These are phyloP conservation scores for Groenewaldozyma auringiensis DNA, from an alignment of 1,139 yeast species.

Conservation along the genomic window DNA sequence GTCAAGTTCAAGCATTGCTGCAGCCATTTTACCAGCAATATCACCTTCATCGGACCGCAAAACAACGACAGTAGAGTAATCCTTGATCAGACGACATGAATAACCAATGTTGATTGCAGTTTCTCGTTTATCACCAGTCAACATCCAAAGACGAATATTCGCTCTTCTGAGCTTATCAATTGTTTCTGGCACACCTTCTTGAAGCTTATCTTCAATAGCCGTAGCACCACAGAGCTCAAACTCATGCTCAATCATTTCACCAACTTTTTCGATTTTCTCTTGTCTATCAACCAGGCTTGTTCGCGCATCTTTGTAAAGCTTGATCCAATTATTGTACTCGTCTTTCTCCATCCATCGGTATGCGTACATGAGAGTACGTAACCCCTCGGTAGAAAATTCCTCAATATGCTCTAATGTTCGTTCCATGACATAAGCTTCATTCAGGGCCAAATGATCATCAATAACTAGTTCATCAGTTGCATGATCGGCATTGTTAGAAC, in stretches of 20 bases:
- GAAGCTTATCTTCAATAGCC: constrained; percentile 94
- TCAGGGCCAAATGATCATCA: constrained; percentile 53
- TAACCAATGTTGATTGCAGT: constrained; percentile 97
- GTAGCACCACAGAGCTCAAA: constrained; percentile 81
- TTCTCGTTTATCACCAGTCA: constrained; percentile 95
- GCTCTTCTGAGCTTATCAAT: constrained; percentile 89
- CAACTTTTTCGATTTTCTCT: constrained; percentile 59
- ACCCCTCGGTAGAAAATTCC: constrained; percentile 89
- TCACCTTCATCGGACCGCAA: constrained; percentile 49
- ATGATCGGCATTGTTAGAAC: constrained; percentile 18
- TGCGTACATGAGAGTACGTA: constrained; percentile 80
- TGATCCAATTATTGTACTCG: constrained; percentile 61
- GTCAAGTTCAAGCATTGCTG: constrained; percentile 52
- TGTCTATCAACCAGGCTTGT: constrained; percentile 65
- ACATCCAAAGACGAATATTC: constrained; percentile 94
- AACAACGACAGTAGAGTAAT: constrained; percentile 81
- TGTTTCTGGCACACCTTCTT: constrained; percentile 91
- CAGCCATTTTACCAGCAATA: constrained; percentile 45
- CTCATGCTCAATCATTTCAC: constrained; percentile 59
- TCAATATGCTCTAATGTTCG: constrained; percentile 85
- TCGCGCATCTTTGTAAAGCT: constrained; percentile 64
- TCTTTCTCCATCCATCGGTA: constrained; percentile 58
- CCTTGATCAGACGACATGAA: constrained; percentile 87
- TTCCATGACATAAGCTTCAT: constrained; percentile 74
- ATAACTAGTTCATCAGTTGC: constrained; percentile 38